Conservation (phyloP, 2,329 filamentous ascomycete species). For the Colletotrichum paranaense region DNA sequence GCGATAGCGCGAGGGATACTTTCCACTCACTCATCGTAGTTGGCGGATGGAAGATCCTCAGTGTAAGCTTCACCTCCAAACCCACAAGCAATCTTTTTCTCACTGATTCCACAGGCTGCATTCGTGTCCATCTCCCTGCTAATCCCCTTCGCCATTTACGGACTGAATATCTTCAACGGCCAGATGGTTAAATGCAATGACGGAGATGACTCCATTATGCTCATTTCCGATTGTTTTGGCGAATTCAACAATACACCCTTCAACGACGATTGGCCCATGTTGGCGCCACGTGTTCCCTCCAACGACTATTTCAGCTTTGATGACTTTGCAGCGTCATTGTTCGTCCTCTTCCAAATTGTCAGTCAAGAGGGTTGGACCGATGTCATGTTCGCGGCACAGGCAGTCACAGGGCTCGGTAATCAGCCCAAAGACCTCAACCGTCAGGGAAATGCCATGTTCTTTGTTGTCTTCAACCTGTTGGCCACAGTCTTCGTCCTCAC, state of each 20-base stretch:
- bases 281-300: slow-evolving; percentile 82
- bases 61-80: slow-evolving; percentile 60
- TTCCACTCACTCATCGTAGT: slow-evolving; percentile 97
- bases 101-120: slow-evolving; percentile 65
- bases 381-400: slow-evolving; percentile 86
- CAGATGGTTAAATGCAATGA: slow-evolving; percentile 87
- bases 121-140: slow-evolving; percentile 95
- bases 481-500: slow-evolving; percentile 97
- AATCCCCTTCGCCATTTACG: slow-evolving; percentile 97
- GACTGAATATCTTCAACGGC: slow-evolving; percentile 91
- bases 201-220: slow-evolving; percentile 62
- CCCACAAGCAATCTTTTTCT: slow-evolving; percentile 23
- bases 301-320: slow-evolving; percentile 95
- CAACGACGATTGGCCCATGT: slow-evolving; percentile 78
- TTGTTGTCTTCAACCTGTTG: slow-evolving; percentile 95
- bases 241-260: slow-evolving; percentile 84
- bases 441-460: slow-evolving; percentile 91
- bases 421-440: slow-evolving; percentile 78
- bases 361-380: slow-evolving; percentile 98
- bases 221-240: slow-evolving; percentile 81
- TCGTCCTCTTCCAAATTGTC: slow-evolving; percentile 98
- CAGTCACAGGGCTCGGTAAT: slow-evolving; percentile 79
- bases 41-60: slow-evolving; percentile 93
- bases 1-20: slow-evolving; percentile 93
- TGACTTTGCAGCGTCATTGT: slow-evolving; percentile 91